Conservation (phyloP, 306 rosid genomes). For the Coriaria nepalensis region DNA sequence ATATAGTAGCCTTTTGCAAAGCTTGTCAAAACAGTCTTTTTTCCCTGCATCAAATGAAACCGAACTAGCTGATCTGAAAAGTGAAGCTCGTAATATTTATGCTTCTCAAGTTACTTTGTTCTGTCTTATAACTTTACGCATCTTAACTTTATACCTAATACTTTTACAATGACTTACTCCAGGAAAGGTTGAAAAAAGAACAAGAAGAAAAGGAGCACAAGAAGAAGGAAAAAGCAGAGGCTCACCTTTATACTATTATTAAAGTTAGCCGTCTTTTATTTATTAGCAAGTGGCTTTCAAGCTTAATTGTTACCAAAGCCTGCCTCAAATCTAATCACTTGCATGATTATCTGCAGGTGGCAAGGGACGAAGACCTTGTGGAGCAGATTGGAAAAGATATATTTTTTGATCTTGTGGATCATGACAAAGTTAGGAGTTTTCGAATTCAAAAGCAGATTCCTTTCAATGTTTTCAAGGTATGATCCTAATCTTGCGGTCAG, state of each 20-base stretch:
- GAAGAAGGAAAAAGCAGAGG: constrained; percentile 77
- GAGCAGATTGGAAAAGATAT: constrained; percentile 83
- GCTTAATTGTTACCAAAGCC: not conserved
- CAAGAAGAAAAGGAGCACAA: constrained; percentile 87
- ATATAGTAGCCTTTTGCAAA: too few species aligned
- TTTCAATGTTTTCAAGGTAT: constrained; percentile 74
- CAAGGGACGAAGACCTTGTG: constrained; percentile 55
- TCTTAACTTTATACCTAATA: constrained; percentile 1
- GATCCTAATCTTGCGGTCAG: constrained; percentile 1
- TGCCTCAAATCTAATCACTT: constrained; percentile 5
- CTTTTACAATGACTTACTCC: too few species aligned
- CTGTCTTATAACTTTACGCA: not conserved
- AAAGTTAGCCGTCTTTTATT: constrained; percentile 37
- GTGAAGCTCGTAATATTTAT: not conserved
- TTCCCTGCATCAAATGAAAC: too few species aligned
- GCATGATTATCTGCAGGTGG: constrained; percentile 50
- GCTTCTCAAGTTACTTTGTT: too few species aligned
- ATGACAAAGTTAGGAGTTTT: constrained; percentile 82
- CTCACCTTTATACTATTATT: constrained; percentile 75
- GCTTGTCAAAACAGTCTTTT: not conserved
- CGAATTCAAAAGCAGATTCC: constrained; percentile 64
- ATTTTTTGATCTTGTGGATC: constrained; percentile 91
- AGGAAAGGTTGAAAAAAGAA: constrained; percentile 87
- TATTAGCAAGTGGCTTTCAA: constrained; percentile 6
- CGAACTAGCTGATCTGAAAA: not conserved